Percentiles rank a stretch among this genome's conserved stretches.
phyloP scores from a whole-genome alignment of 139 green algal species.

The Chlorella sp. region DNA sequence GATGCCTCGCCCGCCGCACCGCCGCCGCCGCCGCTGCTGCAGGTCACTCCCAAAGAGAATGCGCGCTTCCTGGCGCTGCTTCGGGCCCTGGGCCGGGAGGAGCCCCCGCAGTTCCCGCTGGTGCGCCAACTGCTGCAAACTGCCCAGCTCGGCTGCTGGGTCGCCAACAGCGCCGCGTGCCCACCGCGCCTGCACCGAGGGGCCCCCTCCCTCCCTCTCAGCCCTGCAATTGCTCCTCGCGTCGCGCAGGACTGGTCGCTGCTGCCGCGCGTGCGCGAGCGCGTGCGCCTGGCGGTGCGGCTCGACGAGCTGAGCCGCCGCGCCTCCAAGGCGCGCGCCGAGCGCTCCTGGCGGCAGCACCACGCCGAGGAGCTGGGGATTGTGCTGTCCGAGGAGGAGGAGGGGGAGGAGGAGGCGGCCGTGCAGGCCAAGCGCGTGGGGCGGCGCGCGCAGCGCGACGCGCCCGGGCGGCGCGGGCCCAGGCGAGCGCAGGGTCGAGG shows the following conservation, averaged over 20 bases:
- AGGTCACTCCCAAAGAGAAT: slow-evolving; percentile 61
- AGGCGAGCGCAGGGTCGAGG: too few species aligned
- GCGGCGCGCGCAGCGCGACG: too few species aligned
- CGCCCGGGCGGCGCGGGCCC: too few species aligned
- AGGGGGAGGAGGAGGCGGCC: slow-evolving; percentile 2
- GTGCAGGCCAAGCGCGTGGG: too few species aligned
- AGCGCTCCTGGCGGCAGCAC: slow-evolving; percentile 54
- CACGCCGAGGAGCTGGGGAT: slow-evolving; percentile 56
- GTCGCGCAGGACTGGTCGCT: slow-evolving; percentile 29
- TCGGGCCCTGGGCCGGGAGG: slow-evolving; percentile 38
- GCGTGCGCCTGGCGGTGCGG: slow-evolving; percentile 53
- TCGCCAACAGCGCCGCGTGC: too few species aligned
- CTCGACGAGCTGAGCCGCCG: slow-evolving; percentile 69
- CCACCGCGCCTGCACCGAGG: too few species aligned
- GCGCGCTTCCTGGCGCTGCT: slow-evolving; percentile 56
- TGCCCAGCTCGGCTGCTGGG: too few species aligned
- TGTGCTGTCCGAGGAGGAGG: slow-evolving; percentile 43
- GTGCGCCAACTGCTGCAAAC: slow-evolving; percentile 39
- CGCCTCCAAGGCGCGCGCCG: slow-evolving; percentile 62
- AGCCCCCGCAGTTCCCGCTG: slow-evolving; percentile 76
- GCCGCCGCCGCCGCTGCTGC: too few species aligned
- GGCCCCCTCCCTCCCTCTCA: neutral
- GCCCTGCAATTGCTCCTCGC: neutral
- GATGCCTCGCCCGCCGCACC: too few species aligned
- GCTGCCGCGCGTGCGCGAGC: slow-evolving; percentile 28